These are phyloP conservation scores for Pichiaceae sp. DNA, from an alignment of 1,139 yeast species.

Conservation along the genomic window DNA sequence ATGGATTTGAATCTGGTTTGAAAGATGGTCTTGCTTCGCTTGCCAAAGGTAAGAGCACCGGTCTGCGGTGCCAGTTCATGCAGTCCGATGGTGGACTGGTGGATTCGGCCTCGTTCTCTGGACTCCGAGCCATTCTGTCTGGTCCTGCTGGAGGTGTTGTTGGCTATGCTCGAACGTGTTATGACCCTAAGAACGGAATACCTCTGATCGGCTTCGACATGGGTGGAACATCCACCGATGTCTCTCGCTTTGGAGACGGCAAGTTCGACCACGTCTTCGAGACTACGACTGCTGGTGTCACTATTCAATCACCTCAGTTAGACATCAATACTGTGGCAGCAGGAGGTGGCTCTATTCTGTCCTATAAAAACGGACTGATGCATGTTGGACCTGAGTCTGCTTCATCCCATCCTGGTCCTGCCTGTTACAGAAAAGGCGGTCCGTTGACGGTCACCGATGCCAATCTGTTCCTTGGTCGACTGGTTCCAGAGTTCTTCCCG, in stretches of 20 bases:
- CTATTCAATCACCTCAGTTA: constrained; percentile 48
- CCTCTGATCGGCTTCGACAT: constrained; percentile 52
- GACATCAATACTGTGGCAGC: constrained; percentile 56
- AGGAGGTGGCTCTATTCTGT: constrained; percentile 49
- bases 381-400: constrained; percentile 56
- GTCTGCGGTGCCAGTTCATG: constrained; percentile 39
- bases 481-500: constrained; percentile 49
- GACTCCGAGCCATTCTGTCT: constrained; percentile 44
- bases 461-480: constrained; percentile 41
- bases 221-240: constrained; percentile 61
- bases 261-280: constrained; percentile 47
- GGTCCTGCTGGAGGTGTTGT: constrained; percentile 64
- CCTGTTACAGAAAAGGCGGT: constrained; percentile 51
- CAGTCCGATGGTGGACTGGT: constrained; percentile 57
- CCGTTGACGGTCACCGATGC: constrained; percentile 56
- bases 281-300: constrained; percentile 48
- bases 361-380: constrained; percentile 46
- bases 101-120: constrained; percentile 37
- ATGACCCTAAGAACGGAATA: constrained; percentile 31
- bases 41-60: constrained; percentile 26
- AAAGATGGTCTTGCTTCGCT: too few relatives aligned
- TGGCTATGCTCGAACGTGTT: constrained; percentile 46
- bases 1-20: constrained; percentile 55
- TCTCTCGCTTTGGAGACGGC: constrained; percentile 40
- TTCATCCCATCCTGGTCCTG: constrained; percentile 57